A percentile compares a stretch with the other conserved stretches of the same genome.
Evolutionary conservation across 805 yeast genomes (phyloP).

Genomic region (Saccharomyces paradoxus): DNA sequence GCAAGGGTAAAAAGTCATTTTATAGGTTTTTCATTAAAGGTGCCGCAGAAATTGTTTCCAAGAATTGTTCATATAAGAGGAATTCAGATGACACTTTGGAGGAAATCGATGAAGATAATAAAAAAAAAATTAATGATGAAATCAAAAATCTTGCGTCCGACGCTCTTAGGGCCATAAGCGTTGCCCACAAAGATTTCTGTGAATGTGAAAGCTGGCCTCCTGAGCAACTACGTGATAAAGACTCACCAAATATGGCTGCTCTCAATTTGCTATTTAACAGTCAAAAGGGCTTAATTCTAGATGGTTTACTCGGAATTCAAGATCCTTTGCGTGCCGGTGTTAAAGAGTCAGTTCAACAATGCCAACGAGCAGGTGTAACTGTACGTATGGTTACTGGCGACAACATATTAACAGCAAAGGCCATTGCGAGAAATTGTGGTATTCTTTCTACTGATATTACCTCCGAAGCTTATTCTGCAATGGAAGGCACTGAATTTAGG

Average conservation of each 20-base stretch:
- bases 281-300: slow-evolving; percentile 42
- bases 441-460: slow-evolving; percentile 45
- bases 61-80: slow-evolving; percentile 42
- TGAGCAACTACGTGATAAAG: slow-evolving; percentile 30
- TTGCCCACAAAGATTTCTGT: slow-evolving; percentile 68
- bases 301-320: slow-evolving; percentile 83
- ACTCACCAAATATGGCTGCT: slow-evolving; percentile 32
- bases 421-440: slow-evolving; percentile 82
- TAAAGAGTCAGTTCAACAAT: slow-evolving; percentile 75
- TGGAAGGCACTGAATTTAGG: slow-evolving; percentile 93
- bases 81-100: slow-evolving; percentile 27
- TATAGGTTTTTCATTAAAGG: slow-evolving; percentile 76
- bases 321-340: slow-evolving; percentile 93
- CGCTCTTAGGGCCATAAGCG: slow-evolving; percentile 83
- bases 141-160: slow-evolving; percentile 58
- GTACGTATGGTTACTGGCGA: slow-evolving; percentile 99
- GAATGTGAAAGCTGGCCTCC: slow-evolving; percentile 61
- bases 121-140: slow-evolving; percentile 32
- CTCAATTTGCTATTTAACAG: slow-evolving; percentile 32
- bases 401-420: slow-evolving; percentile 81
- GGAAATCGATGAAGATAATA: slow-evolving; percentile 17
- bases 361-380: slow-evolving; percentile 84
- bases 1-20: slow-evolving; percentile 6
- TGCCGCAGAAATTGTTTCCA: slow-evolving; percentile 82
- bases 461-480: slow-evolving; percentile 49